Base-by-base conservation (phyloP, 306 rosid genomes). In the Cotoneaster glaucophyllus region DNA sequence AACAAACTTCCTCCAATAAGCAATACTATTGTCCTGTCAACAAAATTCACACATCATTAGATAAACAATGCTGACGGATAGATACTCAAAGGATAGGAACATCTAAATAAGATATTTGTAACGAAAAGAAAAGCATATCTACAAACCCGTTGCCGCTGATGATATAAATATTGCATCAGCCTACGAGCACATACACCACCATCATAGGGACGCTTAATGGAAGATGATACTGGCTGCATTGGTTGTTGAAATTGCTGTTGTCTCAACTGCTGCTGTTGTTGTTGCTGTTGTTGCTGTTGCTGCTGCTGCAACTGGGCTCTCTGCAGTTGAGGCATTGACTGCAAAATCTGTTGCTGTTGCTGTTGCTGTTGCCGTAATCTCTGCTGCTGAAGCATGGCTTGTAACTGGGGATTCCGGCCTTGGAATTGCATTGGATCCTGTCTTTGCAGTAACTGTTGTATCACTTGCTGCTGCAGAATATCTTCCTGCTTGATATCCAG, bases 1-100 rank as follows among this genome's bases (percentile, higher is more conserved):
- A 70, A 96, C 98, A 86, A 96, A 96, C 85, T 96, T 96, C 79
- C 93, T 92, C 99, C 99, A 96, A 82, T 96, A 96, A n/a, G 93
- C 97, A 82, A 96, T 88, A 70, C 89, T 83, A 67, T 92, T 96
- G 58, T 96, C 98, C 99, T 96, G 88, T 73, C 68, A 80, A 70
- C 13, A 58, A 70, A 75, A 71, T 69, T 31, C 34, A 64, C 78
- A 79, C 29, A 11, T 21, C 25, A 82, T 75, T 56, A 57, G 52
- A 58, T n/a, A 67, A 22, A 62, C 6, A 2, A 15, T 9, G 53
- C 31, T 41, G 3, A 41, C 44, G 12, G 44, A 41, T 10, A 41
- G 44, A 41, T 41, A 41, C 44, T 41, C 44, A 8, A 39, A 39
- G 44, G 44, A 41, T 41, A 41, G 11, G 3, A 41, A 37, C 19